Evolutionary conservation across 2,329 filamentous ascomycete species (phyloP).

Genomic region (Bipolaris zeicola): DNA sequence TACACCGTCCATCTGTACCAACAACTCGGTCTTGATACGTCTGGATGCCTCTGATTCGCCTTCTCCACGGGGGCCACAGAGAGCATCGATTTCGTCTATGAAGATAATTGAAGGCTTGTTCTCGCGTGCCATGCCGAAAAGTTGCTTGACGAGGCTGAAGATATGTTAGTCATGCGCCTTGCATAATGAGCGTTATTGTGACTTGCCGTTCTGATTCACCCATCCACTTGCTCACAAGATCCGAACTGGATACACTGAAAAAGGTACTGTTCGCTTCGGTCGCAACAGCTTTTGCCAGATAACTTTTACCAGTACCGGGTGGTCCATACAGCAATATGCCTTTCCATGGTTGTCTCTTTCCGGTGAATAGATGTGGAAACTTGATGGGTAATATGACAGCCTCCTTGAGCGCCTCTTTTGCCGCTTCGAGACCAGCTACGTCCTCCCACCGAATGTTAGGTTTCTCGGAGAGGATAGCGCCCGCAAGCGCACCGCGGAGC

Average conservation of each 20-base stretch:
- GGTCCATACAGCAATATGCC: slow-evolving; percentile 95
- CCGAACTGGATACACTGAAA: slow-evolving; percentile 96
- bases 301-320: slow-evolving; percentile 96
- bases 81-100: slow-evolving; percentile 96
- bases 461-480: slow-evolving; percentile 92
- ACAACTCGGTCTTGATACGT: slow-evolving; percentile 96
- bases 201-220: slow-evolving; percentile 92
- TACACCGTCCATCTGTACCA: slow-evolving; percentile 99
- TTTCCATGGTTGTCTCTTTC: slow-evolving; percentile 97
- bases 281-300: slow-evolving; percentile 94
- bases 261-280: slow-evolving; percentile 99
- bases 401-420: slow-evolving; percentile 97
- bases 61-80: slow-evolving; percentile 90
- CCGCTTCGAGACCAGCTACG: slow-evolving; percentile 89
- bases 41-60: slow-evolving; percentile 97
- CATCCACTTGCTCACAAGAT: slow-evolving; percentile 99
- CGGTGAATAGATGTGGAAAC: slow-evolving; percentile 94
- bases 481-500: slow-evolving; percentile 84
- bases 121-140: slow-evolving; percentile 97
- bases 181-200: neutral
- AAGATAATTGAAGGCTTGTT: slow-evolving; percentile 99
- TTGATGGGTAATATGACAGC: slow-evolving; percentile 98
- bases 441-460: slow-evolving; percentile 98
- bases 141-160: slow-evolving; percentile 84
- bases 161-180: slow-evolving; percentile 11